These are phyloP conservation scores for Aspergillus ibericus DNA, from an alignment of 2,329 filamentous ascomycete genomes.

Conservation along the genomic window DNA sequence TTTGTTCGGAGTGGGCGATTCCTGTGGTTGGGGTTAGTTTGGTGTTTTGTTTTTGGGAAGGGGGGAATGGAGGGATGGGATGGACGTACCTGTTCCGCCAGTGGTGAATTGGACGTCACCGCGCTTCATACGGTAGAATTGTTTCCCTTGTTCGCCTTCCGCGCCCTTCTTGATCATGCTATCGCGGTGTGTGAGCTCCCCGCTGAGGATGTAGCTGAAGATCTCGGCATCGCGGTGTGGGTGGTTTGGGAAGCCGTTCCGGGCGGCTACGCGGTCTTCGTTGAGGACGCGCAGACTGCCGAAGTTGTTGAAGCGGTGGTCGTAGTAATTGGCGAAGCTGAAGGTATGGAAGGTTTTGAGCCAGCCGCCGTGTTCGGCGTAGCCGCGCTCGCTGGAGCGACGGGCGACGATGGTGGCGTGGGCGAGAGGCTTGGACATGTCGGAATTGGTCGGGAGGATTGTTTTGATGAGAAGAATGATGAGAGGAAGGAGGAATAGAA, in stretches of 20 bases:
- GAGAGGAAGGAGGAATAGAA: background rate
- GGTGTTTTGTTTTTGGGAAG: background rate
- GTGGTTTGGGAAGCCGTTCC: slow-evolving; percentile 79
- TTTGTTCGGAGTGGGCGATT: slow-evolving; percentile 79
- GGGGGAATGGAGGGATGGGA: background rate
- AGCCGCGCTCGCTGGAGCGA: slow-evolving; percentile 69
- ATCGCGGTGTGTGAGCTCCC: slow-evolving; percentile 85
- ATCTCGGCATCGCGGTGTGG: slow-evolving; percentile 86
- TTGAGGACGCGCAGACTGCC: slow-evolving; percentile 82
- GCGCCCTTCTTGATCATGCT: slow-evolving; percentile 73
- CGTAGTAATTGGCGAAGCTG: slow-evolving; percentile 71
- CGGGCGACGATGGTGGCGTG: slow-evolving; percentile 74
- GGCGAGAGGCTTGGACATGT: slow-evolving; percentile 63
- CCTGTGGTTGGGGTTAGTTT: slow-evolving; percentile 36
- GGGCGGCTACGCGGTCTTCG: slow-evolving; percentile 76
- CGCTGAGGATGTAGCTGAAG: slow-evolving; percentile 81
- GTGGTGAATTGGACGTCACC: slow-evolving; percentile 90
- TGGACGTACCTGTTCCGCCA: slow-evolving; percentile 66
- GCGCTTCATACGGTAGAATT: slow-evolving; percentile 69
- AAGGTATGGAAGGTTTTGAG: slow-evolving; percentile 85
- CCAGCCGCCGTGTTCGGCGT: slow-evolving; percentile 83
- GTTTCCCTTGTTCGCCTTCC: slow-evolving; percentile 59
- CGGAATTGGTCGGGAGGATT: background rate
- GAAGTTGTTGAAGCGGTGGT: slow-evolving; percentile 67
- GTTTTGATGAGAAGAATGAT: background rate